Percentiles rank a stretch among this genome's conserved stretches.
Conservation (phyloP, 73 alveolate genomes). For the Paramecium sonneborni region DNA sequence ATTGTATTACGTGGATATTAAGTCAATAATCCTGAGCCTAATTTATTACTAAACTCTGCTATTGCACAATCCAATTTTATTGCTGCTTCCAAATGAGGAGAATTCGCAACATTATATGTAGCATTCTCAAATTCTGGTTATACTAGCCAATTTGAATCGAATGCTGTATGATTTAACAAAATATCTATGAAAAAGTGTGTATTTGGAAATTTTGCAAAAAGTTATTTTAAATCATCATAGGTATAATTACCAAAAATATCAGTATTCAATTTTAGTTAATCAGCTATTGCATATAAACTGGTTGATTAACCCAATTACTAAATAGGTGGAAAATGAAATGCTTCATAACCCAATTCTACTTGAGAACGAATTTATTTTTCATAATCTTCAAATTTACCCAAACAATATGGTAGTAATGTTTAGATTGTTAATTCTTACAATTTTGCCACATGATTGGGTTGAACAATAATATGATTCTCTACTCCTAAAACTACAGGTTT, state of each 20-base stretch:
- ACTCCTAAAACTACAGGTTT: not conserved
- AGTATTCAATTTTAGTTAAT: conserved; percentile 72
- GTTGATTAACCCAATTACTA: conserved; percentile 81
- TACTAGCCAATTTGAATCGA: conserved; percentile 81
- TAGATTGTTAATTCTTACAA: conserved; percentile 61
- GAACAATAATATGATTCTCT: not conserved
- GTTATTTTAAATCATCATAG: conserved; percentile 68
- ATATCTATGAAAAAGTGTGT: conserved; percentile 80
- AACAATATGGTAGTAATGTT: conserved; percentile 79
- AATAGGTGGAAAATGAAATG: conserved; percentile 85
- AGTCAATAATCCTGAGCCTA: conserved; percentile 72
- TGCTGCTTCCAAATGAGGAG: conserved; percentile 92
- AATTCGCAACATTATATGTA: conserved; percentile 87
- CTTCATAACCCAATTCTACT: conserved; percentile 76
- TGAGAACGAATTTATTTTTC: conserved; percentile 69
- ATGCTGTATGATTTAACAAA: conserved; percentile 94
- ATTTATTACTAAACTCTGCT: conserved; percentile 79
- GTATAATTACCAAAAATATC: conserved; percentile 73
- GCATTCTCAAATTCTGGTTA: conserved; percentile 81
- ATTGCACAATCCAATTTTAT: conserved; percentile 83
- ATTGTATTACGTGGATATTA: conserved; percentile 83
- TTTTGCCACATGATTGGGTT: not conserved
- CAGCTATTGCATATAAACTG: conserved; percentile 82
- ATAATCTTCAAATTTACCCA: conserved; percentile 81
- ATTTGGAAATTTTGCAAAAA: conserved; percentile 62